Evolutionary conservation across 352 stramenopile species (phyloP), one percentile per base, ranked within the genome.

Genomic region (Phytophthora palmivora): DNA sequence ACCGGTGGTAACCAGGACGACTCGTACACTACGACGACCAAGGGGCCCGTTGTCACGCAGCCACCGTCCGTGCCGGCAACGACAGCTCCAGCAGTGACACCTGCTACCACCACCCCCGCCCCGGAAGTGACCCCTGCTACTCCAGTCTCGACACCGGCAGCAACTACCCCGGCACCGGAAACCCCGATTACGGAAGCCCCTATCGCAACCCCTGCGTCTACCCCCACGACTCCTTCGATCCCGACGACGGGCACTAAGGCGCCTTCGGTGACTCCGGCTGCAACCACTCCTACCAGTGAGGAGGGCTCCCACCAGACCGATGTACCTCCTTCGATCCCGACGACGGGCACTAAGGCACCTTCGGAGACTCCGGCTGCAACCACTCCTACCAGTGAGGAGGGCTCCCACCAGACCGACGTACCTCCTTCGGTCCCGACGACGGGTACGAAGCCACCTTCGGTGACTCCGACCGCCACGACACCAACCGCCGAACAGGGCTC

Each of bases 21-120:
- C 41, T 62, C 55, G 41, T 70, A 79, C 58, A 54, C 49, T 14
- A 59, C 51, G 12, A 33, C 52, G 22, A 63, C 53, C 30, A 50
- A 61, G 52, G 54, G 44, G 14, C 63, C 62, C 9, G 48, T 51
- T 39, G 66, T 58, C 16, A 58, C 49, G 49, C 46, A 45, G 47
- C 42, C 63, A 19, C 30, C 63, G 12, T 12, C 51, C 14, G 24
- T 28, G 24, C 24, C 24, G 24, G 6, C 24, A 28, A 30, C 19
- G 24, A 14, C 48, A 0, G 45, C 36, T 21, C 42, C 46, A n/a
- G 46, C 16, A 0, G 41, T 39, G 9, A 52, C 48, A 0, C 60
- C 60, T 6, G 45, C 52, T 14, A 9, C 38, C 0, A 63, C 63
- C 6, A 63, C 42, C 5, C 48, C 58, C 3, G 26, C 48, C 3